phyloP scores from a whole-genome alignment of 768 basidiomycete species.

The Strobilomyces confusus region DNA sequence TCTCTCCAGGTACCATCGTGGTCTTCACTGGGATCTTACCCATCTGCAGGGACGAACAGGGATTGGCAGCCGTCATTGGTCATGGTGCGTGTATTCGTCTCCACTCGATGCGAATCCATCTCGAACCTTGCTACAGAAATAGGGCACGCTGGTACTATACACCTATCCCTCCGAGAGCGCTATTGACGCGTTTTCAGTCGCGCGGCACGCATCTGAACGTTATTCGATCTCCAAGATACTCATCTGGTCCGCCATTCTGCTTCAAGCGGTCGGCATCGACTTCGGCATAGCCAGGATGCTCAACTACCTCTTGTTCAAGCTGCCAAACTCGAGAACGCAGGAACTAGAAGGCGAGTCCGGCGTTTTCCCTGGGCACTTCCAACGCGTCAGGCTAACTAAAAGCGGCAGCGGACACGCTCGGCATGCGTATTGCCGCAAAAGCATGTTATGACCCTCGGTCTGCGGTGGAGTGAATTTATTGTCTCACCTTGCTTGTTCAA shows the following conservation, averaged over 20 bases:
- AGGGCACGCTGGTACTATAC: conserved; percentile 60
- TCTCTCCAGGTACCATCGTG: conserved; percentile 58
- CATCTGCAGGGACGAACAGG: conserved; percentile 70
- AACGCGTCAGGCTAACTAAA: background rate
- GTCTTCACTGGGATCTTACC: conserved; percentile 90
- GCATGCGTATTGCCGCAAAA: conserved; percentile 70
- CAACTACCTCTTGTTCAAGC: conserved; percentile 52
- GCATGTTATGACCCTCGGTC: conserved; percentile 87
- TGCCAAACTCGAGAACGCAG: conserved; percentile 79
- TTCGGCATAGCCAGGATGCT: conserved; percentile 46
- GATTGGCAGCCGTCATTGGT: conserved; percentile 77
- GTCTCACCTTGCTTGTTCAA: background rate
- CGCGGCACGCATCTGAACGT: conserved; percentile 51
- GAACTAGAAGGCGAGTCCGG: conserved; percentile 67
- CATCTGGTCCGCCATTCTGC: conserved; percentile 36
- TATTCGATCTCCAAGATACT: conserved; percentile 42
- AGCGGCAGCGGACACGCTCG: conserved; percentile 75
- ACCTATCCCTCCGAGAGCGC: background rate
- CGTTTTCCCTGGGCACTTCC: background rate
- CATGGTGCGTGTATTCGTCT: conserved; percentile 51
- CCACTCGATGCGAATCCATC: background rate
- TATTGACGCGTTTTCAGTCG: conserved; percentile 37
- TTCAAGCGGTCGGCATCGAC: conserved; percentile 53
- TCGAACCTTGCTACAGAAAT: conserved; percentile 50
- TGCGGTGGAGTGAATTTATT: conserved; percentile 53